phyloP scores from a whole-genome alignment of 169 alveolate genomes.

The Cryptosporidium bovis region DNA sequence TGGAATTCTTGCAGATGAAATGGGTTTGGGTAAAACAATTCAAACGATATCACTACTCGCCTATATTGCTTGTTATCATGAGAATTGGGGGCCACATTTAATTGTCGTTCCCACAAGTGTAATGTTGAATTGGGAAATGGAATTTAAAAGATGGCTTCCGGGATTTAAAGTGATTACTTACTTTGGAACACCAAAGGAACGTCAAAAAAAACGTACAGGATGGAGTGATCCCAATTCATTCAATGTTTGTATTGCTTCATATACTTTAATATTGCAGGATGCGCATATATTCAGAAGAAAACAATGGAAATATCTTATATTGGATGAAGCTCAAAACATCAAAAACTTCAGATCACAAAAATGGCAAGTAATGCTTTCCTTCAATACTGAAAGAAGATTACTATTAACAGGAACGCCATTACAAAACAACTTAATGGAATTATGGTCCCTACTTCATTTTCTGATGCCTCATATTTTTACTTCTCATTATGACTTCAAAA shows the following conservation, averaged over 20 bases:
- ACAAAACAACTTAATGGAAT: conserved; percentile 97
- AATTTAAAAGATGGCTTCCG: conserved; percentile 98
- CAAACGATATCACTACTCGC: conserved; percentile 97
- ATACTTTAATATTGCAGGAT: conserved; percentile 95
- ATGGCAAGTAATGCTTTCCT: conserved; percentile 97
- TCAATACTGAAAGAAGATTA: conserved; percentile 95
- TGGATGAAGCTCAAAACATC: conserved; percentile 99
- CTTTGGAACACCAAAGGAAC: conserved; percentile 92
- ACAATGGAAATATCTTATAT: conserved; percentile 96
- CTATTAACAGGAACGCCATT: conserved; percentile 99
- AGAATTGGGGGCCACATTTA: conserved; percentile 98
- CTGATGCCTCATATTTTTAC: conserved; percentile 96
- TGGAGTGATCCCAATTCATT: conserved; percentile 95
- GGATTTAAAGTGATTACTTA: conserved; percentile 95
- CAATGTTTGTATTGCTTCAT: conserved; percentile 96
- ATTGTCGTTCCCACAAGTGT: conserved; percentile 99
- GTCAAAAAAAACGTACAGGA: conserved; percentile 90
- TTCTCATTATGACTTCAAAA: conserved; percentile 94
- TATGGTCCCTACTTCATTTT: conserved; percentile 98
- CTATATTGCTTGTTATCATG: conserved; percentile 94
- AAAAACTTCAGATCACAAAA: conserved; percentile 97
- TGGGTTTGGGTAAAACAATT: conserved; percentile 99
- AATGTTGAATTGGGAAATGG: conserved; percentile 98
- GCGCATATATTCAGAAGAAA: conserved; percentile 93
- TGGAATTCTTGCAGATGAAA: conserved; percentile 99